phyloP scores from a whole-genome alignment of 1,284 basidiomycete species.

The Binderoboletus segoi region DNA sequence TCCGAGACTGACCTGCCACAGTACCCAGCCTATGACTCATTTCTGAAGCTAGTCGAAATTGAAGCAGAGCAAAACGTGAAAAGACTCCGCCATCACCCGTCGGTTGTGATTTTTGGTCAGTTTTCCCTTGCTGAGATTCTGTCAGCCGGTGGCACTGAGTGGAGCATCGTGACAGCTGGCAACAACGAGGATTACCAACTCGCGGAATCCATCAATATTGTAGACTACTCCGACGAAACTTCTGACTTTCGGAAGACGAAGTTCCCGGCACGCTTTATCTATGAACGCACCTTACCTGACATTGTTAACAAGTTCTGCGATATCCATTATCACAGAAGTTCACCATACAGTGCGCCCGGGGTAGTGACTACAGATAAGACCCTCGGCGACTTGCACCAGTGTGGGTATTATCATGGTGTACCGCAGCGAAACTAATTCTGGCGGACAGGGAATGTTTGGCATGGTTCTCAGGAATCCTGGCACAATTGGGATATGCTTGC shows the following conservation, averaged over 20 bases:
- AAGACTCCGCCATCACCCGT: constrained; percentile 75
- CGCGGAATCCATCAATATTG: constrained; percentile 75
- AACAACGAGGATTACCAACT: constrained; percentile 91
- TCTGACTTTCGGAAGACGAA: constrained; percentile 82
- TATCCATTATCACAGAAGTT: constrained; percentile 80
- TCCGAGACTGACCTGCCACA: constrained; percentile 23
- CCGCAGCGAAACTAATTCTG: background rate
- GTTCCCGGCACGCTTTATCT: constrained; percentile 87
- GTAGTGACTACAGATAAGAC: constrained; percentile 73
- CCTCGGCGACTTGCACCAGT: constrained; percentile 86
- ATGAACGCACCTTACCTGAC: constrained; percentile 78
- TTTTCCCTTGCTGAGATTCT: constrained; percentile 5
- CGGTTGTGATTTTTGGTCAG: constrained; percentile 80
- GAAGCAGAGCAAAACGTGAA: constrained; percentile 78
- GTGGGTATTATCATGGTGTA: constrained; percentile 41
- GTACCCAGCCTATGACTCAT: constrained; percentile 80
- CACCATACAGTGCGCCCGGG: constrained; percentile 83
- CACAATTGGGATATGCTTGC: constrained; percentile 85
- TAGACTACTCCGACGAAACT: constrained; percentile 81
- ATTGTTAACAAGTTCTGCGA: constrained; percentile 67
- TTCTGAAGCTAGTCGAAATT: constrained; percentile 61
- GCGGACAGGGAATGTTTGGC: constrained; percentile 84
- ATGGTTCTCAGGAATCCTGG: constrained; percentile 86
- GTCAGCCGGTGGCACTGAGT: constrained; percentile 2
- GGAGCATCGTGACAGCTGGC: constrained; percentile 56